Evolutionary conservation across 805 yeast genomes (phyloP).

Genomic region (Lipomyces spencermartinsiae): DNA sequence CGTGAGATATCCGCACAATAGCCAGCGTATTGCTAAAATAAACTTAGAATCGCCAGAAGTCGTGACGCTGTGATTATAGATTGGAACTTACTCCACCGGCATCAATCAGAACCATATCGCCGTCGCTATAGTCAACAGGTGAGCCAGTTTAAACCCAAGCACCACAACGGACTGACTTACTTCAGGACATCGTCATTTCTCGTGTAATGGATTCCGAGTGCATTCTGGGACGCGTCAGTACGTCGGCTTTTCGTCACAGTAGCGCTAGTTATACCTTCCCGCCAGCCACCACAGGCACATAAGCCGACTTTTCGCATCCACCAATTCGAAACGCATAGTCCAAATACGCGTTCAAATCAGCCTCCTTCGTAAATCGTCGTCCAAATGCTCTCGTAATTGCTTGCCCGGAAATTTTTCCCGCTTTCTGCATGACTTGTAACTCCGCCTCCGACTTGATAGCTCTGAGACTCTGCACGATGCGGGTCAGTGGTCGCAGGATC

Average conservation of each 20-base stretch:
- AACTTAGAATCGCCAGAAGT: not conserved
- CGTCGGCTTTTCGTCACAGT: not conserved
- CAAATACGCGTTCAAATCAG: conserved; percentile 76
- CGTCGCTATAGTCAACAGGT: conserved; percentile 51
- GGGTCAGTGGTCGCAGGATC: conserved; percentile 48
- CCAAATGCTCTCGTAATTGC: conserved; percentile 86
- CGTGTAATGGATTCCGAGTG: conserved; percentile 91
- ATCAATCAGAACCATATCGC: conserved; percentile 88
- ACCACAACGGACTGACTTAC: not conserved
- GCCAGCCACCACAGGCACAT: conserved; percentile 95
- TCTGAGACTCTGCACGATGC: conserved; percentile 58
- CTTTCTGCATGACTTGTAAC: conserved; percentile 76
- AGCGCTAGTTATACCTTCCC: conserved; percentile 55
- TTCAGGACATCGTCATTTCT: conserved; percentile 80
- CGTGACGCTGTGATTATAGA: not conserved
- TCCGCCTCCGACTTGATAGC: conserved; percentile 79
- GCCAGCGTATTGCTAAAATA: conserved; percentile 70
- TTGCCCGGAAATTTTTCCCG: conserved; percentile 80
- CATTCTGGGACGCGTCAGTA: conserved; percentile 53
- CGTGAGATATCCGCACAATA: conserved; percentile 95
- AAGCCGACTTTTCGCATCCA: conserved; percentile 90
- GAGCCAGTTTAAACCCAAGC: not conserved
- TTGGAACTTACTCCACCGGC: conserved; percentile 71
- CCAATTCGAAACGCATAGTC: conserved; percentile 83
- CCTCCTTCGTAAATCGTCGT: conserved; percentile 69